Conservation (phyloP, 257 asterid species). For the Ajuga chamaepitys region DNA sequence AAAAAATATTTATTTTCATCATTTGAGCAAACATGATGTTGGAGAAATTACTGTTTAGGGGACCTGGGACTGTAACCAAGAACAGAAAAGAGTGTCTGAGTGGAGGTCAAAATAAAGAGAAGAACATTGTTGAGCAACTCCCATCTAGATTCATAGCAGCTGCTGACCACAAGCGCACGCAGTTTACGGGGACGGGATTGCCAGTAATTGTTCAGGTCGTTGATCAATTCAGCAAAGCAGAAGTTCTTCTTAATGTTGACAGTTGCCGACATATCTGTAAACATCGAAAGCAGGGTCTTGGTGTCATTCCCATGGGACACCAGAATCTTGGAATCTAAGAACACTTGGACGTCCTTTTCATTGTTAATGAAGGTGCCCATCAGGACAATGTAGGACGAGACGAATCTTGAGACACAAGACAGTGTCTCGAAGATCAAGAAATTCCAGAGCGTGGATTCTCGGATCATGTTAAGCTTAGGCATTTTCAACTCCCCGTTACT, state of each 20-base stretch:
- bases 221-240: background rate
- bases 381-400: constrained; percentile 3
- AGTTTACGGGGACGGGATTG: background rate
- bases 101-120: constrained; percentile 5
- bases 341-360: constrained; percentile 9
- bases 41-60: too few species aligned
- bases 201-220: background rate
- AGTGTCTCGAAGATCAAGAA: constrained; percentile 8
- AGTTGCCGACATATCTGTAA: background rate
- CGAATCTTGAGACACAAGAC: background rate
- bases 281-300: background rate
- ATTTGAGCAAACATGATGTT: too few species aligned
- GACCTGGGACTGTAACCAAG: background rate
- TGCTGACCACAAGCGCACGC: background rate
- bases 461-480: background rate
- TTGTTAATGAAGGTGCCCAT: constrained; percentile 5
- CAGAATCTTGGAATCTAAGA: background rate
- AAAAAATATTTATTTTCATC: too few species aligned
- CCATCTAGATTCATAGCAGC: constrained; percentile 11
- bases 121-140: constrained; percentile 7
- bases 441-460: constrained; percentile 13
- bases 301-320: background rate
- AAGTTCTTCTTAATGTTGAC: background rate
- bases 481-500: background rate
- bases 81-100: constrained; percentile 15